phyloP scores from a whole-genome alignment of 2,329 filamentous ascomycete species.

The Colletotrichum sublineola region DNA sequence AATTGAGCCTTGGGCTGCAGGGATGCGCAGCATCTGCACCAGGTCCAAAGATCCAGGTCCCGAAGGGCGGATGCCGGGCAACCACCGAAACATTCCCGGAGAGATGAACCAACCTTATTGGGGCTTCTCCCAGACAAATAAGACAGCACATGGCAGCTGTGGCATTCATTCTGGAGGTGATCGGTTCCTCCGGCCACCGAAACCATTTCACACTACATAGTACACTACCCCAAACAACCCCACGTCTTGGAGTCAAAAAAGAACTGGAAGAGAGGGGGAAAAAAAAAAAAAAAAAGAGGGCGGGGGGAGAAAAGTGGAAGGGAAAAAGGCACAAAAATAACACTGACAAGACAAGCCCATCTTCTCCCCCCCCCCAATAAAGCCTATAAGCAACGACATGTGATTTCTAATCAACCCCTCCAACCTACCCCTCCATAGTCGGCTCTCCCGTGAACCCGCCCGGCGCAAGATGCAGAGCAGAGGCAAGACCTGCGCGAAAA shows the following conservation, averaged over 20 bases:
- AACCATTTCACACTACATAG: slow-evolving; percentile 10
- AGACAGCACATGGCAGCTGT: not conserved
- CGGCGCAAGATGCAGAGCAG: not conserved
- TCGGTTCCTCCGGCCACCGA: slow-evolving; percentile 23
- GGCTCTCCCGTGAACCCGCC: slow-evolving; percentile 5
- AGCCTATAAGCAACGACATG: slow-evolving; percentile 30
- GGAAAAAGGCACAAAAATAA: not conserved
- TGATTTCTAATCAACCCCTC: slow-evolving; percentile 43
- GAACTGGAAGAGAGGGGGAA: not conserved
- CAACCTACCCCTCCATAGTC: slow-evolving; percentile 36
- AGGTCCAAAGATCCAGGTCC: not conserved
- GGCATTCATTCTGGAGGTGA: not conserved
- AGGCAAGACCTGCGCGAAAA: not conserved
- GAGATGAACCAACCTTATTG: not conserved
- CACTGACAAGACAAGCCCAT: slow-evolving; percentile 1
- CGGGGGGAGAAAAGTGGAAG: not conserved
- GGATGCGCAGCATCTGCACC: not conserved
- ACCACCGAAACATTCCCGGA: slow-evolving; percentile 25
- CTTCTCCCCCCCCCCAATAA: not conserved
- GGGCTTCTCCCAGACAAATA: not conserved
- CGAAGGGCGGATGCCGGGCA: slow-evolving; percentile 20
- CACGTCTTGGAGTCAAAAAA: slow-evolving; percentile 1
- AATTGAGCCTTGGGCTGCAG: slow-evolving; percentile 1
- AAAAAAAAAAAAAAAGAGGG: not conserved
- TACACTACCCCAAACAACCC: not conserved